Percentiles rank a stretch among this genome's conserved stretches.
phyloP scores from a whole-genome alignment of 1,139 yeast genomes.

The Suhomyces ambrosiae region DNA sequence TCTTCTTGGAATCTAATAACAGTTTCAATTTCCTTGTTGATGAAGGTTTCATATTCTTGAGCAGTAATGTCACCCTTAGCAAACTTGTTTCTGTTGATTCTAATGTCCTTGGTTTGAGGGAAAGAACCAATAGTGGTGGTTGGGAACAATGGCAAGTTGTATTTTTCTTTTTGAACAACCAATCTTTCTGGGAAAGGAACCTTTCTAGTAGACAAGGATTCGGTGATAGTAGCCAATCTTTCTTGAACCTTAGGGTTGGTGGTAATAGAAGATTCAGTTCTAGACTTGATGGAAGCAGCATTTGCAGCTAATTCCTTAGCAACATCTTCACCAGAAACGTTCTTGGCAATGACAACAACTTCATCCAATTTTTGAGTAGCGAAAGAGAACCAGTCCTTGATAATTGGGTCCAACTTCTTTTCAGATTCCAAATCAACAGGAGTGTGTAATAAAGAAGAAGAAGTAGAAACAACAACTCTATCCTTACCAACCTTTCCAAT shows the following conservation, averaged over 20 bases:
- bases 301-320: conserved; percentile 73
- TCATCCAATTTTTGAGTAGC: conserved; percentile 95
- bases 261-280: conserved; percentile 85
- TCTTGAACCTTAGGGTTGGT: conserved; percentile 88
- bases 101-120: conserved; percentile 99
- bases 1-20: conserved; percentile 99
- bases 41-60: conserved; percentile 93
- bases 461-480: conserved; percentile 88
- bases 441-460: conserved; percentile 96
- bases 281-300: conserved; percentile 82
- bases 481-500: conserved; percentile 83
- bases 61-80: conserved; percentile 93
- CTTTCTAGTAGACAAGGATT: conserved; percentile 80
- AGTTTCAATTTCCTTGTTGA: conserved; percentile 91
- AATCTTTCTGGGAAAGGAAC: conserved; percentile 85
- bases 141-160: conserved; percentile 97
- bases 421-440: conserved; percentile 95
- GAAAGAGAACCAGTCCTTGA: conserved; percentile 97
- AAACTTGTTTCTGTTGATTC: conserved; percentile 97
- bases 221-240: conserved; percentile 82
- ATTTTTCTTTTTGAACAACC: conserved; percentile 80
- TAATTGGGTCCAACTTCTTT: conserved; percentile 83
- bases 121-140: conserved; percentile 99
- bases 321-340: conserved; percentile 79
- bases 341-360: conserved; percentile 89